phyloP scores from a whole-genome alignment of 257 asterid genomes.

The Fraxinus americana region DNA sequence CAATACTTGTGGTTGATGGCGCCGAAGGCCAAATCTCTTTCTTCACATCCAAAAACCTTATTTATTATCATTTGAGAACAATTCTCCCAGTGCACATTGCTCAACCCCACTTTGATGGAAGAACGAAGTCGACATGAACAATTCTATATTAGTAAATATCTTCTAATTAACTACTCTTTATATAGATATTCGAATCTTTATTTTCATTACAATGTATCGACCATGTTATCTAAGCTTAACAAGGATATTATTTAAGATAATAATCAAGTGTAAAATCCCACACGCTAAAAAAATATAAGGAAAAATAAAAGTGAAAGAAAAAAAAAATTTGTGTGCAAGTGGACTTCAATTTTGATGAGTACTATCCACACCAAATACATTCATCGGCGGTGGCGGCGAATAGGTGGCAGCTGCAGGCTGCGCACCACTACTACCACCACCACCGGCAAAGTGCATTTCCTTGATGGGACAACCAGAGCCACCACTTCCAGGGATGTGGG shows the following conservation, averaged over 20 bases:
- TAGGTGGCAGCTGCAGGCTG: not conserved
- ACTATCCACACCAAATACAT: slow-evolving; percentile 14
- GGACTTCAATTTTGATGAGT: slow-evolving; percentile 15
- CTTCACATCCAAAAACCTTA: no score
- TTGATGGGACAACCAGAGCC: slow-evolving; percentile 35
- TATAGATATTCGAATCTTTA: no score
- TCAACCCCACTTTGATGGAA: no score
- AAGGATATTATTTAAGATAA: not conserved
- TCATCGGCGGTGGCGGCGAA: slow-evolving; percentile 9
- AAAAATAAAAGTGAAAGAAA: not conserved
- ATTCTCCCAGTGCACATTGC: no score
- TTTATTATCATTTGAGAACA: no score
- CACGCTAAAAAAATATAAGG: not conserved
- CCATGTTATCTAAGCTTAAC: not conserved
- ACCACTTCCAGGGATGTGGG: slow-evolving; percentile 61
- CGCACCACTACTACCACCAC: not conserved
- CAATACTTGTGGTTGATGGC: no score
- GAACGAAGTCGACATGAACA: no score
- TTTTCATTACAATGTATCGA: not conserved
- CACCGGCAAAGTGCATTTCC: slow-evolving; percentile 33
- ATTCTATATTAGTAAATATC: no score
- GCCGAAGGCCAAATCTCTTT: no score
- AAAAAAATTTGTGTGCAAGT: not conserved
- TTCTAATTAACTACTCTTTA: no score
- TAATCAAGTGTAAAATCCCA: not conserved